Evolutionary conservation across 345 rosid species (phyloP).

Genomic region (Mercurialis annua): DNA sequence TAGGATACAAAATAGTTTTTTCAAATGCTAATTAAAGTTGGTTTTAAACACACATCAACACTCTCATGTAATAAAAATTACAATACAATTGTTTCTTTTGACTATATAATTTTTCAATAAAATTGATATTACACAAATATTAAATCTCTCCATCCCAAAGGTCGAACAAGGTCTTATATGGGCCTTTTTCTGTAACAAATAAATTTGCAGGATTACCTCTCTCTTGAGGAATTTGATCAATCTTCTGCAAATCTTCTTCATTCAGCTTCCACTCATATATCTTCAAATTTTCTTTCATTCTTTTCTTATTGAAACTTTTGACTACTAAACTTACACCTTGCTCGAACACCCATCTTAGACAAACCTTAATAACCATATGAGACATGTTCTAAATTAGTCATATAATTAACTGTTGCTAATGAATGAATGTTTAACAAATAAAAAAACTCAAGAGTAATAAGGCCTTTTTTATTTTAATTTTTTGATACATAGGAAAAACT

Average conservation of each 20-base stretch:
- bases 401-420: no score
- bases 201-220: background rate
- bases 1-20: no score
- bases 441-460: no score
- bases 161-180: conserved; percentile 24
- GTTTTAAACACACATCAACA: no score
- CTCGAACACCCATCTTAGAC: conserved; percentile 37
- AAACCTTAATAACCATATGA: conserved; percentile 10
- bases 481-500: no score
- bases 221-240: conserved; percentile 24
- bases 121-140: no score
- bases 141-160: conserved; percentile 34
- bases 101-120: no score
- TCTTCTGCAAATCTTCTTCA: conserved; percentile 24
- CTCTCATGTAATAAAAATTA: no score
- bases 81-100: no score
- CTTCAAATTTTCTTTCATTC: conserved; percentile 21
- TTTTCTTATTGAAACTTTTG: conserved; percentile 26
- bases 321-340: conserved; percentile 30
- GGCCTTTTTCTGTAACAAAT: conserved; percentile 18
- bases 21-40: no score
- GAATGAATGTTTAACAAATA: no score
- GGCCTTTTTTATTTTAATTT: no score
- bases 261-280: conserved; percentile 34
- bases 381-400: background rate